A percentile compares a stretch with the other conserved stretches of the same genome.
Conservation (phyloP, 441 rosid species). For the Eruca vesicaria region DNA sequence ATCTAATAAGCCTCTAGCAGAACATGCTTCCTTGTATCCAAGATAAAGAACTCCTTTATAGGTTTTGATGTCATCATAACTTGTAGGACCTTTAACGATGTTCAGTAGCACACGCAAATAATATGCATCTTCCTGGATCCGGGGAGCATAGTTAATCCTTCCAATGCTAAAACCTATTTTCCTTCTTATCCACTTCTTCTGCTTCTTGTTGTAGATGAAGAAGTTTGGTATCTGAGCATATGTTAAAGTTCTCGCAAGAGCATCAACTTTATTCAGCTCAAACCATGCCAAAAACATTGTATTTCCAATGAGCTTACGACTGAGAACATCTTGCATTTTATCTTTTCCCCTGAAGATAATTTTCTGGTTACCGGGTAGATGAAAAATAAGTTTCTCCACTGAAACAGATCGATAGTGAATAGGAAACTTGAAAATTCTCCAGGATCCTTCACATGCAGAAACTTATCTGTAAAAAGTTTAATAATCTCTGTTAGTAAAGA, state of each 20-base stretch:
- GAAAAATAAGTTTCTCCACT: background rate
- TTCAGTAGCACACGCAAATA: background rate
- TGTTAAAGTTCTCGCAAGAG: background rate
- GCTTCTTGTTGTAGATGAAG: background rate
- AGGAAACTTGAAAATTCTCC: background rate
- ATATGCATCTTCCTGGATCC: background rate
- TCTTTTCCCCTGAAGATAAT: background rate
- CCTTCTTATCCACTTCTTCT: background rate
- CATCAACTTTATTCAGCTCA: background rate
- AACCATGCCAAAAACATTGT: background rate
- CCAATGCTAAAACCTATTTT: background rate
- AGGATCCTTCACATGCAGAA: background rate
- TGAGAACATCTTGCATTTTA: background rate
- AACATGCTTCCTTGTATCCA: background rate
- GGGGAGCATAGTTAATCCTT: background rate
- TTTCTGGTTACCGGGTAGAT: background rate
- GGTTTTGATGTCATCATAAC: background rate
- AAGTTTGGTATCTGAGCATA: background rate
- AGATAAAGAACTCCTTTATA: background rate
- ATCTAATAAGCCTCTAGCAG: background rate
- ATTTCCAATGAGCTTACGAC: background rate
- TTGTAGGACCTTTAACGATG: background rate
- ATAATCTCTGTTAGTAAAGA: too few species aligned
- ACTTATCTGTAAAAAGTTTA: too few species aligned
- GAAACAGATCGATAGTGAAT: background rate